Evolutionary conservation across 768 basidiomycete species (phyloP), one percentile per base, ranked within the genome.

Genomic region (Pleurotus tuber-regium): DNA sequence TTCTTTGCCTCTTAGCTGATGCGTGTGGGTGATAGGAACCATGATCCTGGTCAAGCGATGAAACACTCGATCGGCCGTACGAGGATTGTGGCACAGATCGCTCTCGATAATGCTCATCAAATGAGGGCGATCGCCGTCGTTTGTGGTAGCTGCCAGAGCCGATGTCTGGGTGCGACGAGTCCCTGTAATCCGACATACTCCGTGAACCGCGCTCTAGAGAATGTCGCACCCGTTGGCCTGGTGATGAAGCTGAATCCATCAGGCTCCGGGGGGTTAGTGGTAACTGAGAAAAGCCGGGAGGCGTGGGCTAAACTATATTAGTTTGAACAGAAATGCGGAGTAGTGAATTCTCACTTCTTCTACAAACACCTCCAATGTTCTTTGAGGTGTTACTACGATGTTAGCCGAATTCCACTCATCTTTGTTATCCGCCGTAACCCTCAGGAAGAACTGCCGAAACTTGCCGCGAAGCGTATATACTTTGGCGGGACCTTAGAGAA

Each of bases 371-470:
- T 77, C 73, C 23, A 89, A 51, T 0, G 83, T 84, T 55, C 78
- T 72, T 21, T 84, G 74, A 30, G 70, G 66, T 21, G 73, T 68
- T 12, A 88, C 70, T 12, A 74, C 70, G 12, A 89, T 67, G 59
- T 87, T 82, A n/a, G 80, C 78, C 3, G 79, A 71, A 21, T 70
- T 70, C 54, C 67, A 78, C 16, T 80, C 73, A 43, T 79, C 73
- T 23, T 65, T 68, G 57, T 82, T 79, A 26, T 79, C 73, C 25
- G 73, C 70, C 7, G 77, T 71, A 23, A 89, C 74, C 25, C 84
- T 79, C 60, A 89, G 71, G 58, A 89, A 81, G 47, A 82, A 73
- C 59, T 89, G 87, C 44, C 81, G 75, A 63, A 83, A 89, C 66
- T 78, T 79, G 25, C 86, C 86, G 23, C 87, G 79, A 63, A 80